Conservation (phyloP, 306 rosid species). For the Ammopiptanthus mongolicus region DNA sequence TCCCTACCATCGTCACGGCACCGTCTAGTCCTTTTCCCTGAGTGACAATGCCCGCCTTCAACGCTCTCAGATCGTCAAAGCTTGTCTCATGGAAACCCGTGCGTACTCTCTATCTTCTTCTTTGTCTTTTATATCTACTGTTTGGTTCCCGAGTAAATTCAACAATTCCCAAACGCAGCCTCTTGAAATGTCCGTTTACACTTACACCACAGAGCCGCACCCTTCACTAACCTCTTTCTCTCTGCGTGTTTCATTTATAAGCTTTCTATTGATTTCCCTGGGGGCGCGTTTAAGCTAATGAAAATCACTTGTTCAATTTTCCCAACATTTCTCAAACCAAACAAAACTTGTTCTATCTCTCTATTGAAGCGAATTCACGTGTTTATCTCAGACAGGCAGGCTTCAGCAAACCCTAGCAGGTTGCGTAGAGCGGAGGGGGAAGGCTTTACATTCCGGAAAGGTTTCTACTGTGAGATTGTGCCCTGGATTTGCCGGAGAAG, state of each 20-base stretch:
- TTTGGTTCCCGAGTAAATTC: background rate
- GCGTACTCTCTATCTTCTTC: background rate
- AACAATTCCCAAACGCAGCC: background rate
- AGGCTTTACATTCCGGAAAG: constrained; percentile 57
- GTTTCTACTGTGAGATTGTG: constrained; percentile 56
- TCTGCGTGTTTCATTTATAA: too few relatives aligned
- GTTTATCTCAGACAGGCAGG: constrained; percentile 56
- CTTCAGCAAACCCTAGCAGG: constrained; percentile 78
- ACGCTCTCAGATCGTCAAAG: constrained; percentile 52
- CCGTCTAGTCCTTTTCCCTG: background rate
- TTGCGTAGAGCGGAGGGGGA: constrained; percentile 64
- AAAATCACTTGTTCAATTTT: background rate
- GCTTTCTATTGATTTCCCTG: too few relatives aligned
- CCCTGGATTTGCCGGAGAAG: constrained; percentile 68
- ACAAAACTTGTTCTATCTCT: background rate
- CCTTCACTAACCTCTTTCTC: background rate
- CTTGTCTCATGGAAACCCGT: constrained; percentile 66
- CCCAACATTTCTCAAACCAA: constrained; percentile 15
- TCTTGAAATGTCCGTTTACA: background rate
- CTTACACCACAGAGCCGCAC: background rate
- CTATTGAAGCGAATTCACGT: background rate
- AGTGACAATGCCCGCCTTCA: constrained; percentile 30
- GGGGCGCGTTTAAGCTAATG: background rate
- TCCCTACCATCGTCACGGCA: background rate
- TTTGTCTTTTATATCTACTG: background rate